Evolutionary conservation across 2,329 filamentous ascomycete species (phyloP).

Genomic region (Didymella exigua): DNA sequence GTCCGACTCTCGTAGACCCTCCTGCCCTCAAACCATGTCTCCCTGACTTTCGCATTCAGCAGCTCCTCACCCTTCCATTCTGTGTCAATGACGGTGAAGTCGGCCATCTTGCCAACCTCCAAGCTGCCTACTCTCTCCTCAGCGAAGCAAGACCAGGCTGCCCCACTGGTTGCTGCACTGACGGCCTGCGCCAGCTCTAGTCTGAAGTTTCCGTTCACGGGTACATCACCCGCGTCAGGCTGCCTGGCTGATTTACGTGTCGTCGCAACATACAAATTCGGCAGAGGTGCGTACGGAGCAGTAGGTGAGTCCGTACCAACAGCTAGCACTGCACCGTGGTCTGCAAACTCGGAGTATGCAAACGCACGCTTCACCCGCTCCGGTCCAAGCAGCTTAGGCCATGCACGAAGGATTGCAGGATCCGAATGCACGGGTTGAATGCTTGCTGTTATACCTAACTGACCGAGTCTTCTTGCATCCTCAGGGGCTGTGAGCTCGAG

Average conservation of each 20-base stretch:
- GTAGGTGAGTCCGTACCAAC: constrained; percentile 67
- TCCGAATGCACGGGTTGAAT: constrained; percentile 95
- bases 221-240: constrained; percentile 46
- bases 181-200: constrained; percentile 61
- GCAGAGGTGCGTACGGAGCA: constrained; percentile 60
- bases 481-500: constrained; percentile 63
- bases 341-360: constrained; percentile 66
- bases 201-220: constrained; percentile 60
- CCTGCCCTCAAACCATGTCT: constrained; percentile 62
- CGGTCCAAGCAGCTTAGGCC: constrained; percentile 62
- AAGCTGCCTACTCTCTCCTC: constrained; percentile 62
- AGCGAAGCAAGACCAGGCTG: constrained; percentile 64
- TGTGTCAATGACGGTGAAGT: constrained; percentile 63
- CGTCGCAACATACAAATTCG: constrained; percentile 65
- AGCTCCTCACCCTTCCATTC: constrained; percentile 56
- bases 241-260: constrained; percentile 63
- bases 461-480: constrained; percentile 63
- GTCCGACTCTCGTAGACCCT: constrained; percentile 27
- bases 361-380: constrained; percentile 64
- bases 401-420: constrained; percentile 66
- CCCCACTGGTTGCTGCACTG: constrained; percentile 60
- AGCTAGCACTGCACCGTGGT: constrained; percentile 59
- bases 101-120: constrained; percentile 60
- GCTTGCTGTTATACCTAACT: constrained; percentile 75
- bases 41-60: constrained; percentile 53